A percentile compares a stretch with the other conserved stretches of the same genome.
Conservation (phyloP, 345 rosid genomes). For the Melaleuca quinquenervia region DNA sequence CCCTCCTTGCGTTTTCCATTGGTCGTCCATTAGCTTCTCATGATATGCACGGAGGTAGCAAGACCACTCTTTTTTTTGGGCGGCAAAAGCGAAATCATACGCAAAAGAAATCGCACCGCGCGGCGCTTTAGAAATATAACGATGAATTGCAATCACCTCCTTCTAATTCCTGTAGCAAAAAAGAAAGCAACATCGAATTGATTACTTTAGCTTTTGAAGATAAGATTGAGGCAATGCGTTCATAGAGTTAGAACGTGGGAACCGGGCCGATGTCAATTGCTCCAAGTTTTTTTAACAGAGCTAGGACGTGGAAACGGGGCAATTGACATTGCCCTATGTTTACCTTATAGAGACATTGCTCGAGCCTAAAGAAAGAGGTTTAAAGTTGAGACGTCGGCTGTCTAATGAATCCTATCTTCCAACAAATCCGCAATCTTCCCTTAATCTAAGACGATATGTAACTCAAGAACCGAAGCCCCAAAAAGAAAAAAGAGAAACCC, state of each 20-base stretch:
- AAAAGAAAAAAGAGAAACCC: no score
- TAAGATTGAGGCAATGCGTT: background rate
- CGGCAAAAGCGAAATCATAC: no score
- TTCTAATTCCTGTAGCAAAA: background rate
- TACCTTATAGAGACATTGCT: background rate
- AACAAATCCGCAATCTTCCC: background rate
- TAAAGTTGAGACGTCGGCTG: background rate
- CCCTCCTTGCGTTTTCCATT: background rate
- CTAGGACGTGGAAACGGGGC: background rate
- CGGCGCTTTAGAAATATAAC: background rate
- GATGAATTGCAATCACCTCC: background rate
- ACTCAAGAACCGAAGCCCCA: background rate
- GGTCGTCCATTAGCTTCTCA: background rate
- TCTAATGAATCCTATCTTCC: background rate
- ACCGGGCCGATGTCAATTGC: no score
- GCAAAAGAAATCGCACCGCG: no score
- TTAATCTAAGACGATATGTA: background rate
- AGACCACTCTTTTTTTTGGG: no score
- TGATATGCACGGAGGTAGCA: background rate
- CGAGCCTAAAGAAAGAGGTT: background rate
- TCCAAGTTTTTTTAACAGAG: background rate
- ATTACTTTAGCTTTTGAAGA: background rate
- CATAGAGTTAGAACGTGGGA: no score
- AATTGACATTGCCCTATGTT: background rate
- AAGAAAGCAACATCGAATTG: background rate